Percentiles rank a stretch among this genome's conserved stretches.
phyloP scores from a whole-genome alignment of 179 eudicot species.

The Vitellaria paradoxa region DNA sequence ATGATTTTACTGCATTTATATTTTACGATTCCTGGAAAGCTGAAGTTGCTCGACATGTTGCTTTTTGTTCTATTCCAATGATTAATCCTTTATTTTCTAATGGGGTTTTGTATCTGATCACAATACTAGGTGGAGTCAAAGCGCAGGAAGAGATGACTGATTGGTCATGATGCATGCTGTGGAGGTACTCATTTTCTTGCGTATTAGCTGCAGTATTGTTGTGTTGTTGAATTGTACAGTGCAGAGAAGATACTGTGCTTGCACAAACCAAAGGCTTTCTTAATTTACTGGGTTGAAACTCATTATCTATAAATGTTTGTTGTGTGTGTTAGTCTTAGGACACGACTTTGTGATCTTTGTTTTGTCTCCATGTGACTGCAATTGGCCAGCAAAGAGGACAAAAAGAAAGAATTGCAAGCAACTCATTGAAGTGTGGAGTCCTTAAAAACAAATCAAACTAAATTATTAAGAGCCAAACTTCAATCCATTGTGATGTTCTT shows the following conservation, averaged over 20 bases:
- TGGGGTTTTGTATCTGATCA: neutral
- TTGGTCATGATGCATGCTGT: conserved; percentile 6
- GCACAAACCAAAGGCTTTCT: conserved; percentile 23
- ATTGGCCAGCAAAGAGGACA: neutral
- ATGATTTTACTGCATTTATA: neutral
- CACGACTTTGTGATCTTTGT: conserved; percentile 3
- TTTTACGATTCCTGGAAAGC: too few species aligned
- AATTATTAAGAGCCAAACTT: neutral
- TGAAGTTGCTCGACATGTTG: too few species aligned
- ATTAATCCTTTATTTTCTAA: neutral
- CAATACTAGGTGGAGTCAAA: conserved; percentile 35
- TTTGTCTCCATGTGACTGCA: conserved; percentile 1
- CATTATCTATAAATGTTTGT: conserved; percentile 18
- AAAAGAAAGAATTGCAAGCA: neutral
- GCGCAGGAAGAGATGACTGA: conserved; percentile 35
- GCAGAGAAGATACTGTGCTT: conserved; percentile 36
- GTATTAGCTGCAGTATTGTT: conserved; percentile 24
- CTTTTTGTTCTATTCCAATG: neutral
- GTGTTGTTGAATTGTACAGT: conserved; percentile 42
- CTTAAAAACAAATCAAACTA: neutral
- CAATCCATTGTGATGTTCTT: conserved; percentile 2
- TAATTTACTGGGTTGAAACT: conserved; percentile 10
- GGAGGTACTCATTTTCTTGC: conserved; percentile 30
- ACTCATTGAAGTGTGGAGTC: neutral
- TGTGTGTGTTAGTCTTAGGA: conserved; percentile 19